phyloP scores from a whole-genome alignment of 2,329 filamentous ascomycete genomes.

The Lasiodiplodia hormozganensis region DNA sequence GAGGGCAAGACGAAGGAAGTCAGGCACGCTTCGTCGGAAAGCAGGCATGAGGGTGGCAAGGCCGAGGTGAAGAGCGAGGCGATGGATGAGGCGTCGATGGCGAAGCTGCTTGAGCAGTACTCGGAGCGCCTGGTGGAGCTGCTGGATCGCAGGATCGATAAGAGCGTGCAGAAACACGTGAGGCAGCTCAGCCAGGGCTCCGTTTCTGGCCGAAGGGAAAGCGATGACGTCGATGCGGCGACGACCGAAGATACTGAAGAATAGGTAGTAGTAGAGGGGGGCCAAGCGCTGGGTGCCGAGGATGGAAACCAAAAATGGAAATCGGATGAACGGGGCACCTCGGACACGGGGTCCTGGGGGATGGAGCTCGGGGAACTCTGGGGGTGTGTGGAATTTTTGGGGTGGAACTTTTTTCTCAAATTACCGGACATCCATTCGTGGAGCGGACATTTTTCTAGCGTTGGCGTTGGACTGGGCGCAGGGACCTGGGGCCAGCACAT shows the following conservation, averaged over 20 bases:
- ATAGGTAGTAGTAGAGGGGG: neutral
- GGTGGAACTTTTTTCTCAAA: neutral
- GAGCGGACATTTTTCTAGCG: constrained; percentile 15
- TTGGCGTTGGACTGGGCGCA: constrained; percentile 20
- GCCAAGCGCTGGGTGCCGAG: neutral
- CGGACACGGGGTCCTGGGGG: constrained; percentile 1
- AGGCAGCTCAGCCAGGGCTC: constrained; percentile 42
- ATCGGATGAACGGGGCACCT: constrained; percentile 19
- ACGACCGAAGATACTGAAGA: neutral
- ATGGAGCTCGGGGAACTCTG: neutral
- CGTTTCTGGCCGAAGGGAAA: constrained; percentile 3
- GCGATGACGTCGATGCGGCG: neutral
- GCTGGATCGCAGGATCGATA: constrained; percentile 72
- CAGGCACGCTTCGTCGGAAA: neutral
- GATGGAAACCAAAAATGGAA: neutral
- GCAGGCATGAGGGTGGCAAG: neutral
- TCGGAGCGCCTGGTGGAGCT: constrained; percentile 74
- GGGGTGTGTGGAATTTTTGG: neutral
- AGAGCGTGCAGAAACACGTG: constrained; percentile 45
- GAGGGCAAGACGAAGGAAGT: constrained; percentile 43
- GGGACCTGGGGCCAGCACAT: neutral
- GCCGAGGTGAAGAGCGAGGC: constrained; percentile 7
- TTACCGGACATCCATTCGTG: neutral
- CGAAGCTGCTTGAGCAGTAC: constrained; percentile 74
- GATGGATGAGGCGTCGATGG: constrained; percentile 52